phyloP scores from a whole-genome alignment of 1,139 yeast genomes.

The Kodamaea derodonti region DNA sequence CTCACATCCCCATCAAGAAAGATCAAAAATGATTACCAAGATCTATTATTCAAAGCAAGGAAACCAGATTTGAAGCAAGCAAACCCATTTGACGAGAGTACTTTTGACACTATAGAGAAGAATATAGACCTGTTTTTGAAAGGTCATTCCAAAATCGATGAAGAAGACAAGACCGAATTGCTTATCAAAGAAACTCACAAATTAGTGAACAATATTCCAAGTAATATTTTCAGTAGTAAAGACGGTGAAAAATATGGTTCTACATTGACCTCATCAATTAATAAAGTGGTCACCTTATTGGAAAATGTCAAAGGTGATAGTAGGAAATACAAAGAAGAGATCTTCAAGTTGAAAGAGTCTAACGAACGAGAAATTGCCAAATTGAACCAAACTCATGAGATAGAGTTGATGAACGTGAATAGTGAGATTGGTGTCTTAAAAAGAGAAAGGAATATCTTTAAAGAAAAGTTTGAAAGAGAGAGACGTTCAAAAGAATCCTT shows the following conservation, averaged over 20 bases:
- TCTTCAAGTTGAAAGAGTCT: neutral
- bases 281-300: constrained; percentile 20
- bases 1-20: constrained; percentile 16
- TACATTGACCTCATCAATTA: constrained; percentile 21
- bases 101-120: constrained; percentile 11
- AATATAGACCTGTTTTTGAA: constrained; percentile 10
- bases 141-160: constrained; percentile 1
- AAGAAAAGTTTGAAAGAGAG: neutral
- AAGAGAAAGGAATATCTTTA: neutral
- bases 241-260: constrained; percentile 26
- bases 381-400: neutral
- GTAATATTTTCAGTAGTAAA: constrained; percentile 17
- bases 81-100: constrained; percentile 1
- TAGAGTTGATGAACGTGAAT: neutral
- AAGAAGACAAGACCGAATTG: constrained; percentile 22
- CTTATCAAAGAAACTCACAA: constrained; percentile 30
- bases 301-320: constrained; percentile 5
- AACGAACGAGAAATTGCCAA: neutral
- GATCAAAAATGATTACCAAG: constrained; percentile 18
- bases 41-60: constrained; percentile 15
- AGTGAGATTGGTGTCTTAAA: neutral
- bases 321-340: constrained; percentile 3
- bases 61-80: neutral
- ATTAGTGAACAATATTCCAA: constrained; percentile 23
- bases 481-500: constrained; percentile 7